These are phyloP conservation scores for Pseudonitzschia pungens DNA, from an alignment of 108 stramenopile genomes.

Conservation along the genomic window DNA sequence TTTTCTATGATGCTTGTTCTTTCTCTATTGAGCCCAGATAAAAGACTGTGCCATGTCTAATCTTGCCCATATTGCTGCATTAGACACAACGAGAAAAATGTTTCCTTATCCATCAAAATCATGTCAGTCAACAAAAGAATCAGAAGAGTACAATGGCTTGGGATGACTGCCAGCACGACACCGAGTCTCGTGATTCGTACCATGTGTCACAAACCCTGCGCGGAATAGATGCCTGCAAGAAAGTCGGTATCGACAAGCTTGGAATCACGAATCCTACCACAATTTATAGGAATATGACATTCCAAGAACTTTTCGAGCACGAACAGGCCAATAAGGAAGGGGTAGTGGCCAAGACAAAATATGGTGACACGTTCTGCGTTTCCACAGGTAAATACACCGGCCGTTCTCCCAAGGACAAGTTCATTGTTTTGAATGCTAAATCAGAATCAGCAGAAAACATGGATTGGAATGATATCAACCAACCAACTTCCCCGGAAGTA, in stretches of 20 bases:
- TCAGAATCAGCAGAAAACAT: constrained; percentile 78
- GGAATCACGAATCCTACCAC: constrained; percentile 81
- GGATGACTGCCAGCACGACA: neutral
- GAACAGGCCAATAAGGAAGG: constrained; percentile 92
- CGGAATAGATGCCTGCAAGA: constrained; percentile 75
- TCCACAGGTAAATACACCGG: constrained; percentile 98
- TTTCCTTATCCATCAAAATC: neutral
- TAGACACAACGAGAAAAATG: too few relatives aligned
- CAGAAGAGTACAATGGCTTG: constrained; percentile 8
- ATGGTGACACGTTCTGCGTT: constrained; percentile 91
- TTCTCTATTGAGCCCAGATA: too few relatives aligned
- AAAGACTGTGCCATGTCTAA: too few relatives aligned
- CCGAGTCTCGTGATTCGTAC: constrained; percentile 66
- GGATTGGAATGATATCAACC: constrained; percentile 95
- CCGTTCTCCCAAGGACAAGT: constrained; percentile 96
- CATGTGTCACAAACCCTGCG: constrained; percentile 65
- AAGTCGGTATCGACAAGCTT: constrained; percentile 63
- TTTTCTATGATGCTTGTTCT: neutral
- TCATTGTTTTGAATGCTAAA: constrained; percentile 76
- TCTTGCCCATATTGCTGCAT: too few relatives aligned
- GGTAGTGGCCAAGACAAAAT: constrained; percentile 73
- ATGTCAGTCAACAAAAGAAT: constrained; percentile 6
- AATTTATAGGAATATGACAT: constrained; percentile 90
- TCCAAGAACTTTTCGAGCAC: constrained; percentile 90
- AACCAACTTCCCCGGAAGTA: constrained; percentile 87